Percentiles rank a stretch among this genome's conserved stretches.
Conservation (phyloP, 2,329 filamentous ascomycete species). For the Venturia effusa region DNA sequence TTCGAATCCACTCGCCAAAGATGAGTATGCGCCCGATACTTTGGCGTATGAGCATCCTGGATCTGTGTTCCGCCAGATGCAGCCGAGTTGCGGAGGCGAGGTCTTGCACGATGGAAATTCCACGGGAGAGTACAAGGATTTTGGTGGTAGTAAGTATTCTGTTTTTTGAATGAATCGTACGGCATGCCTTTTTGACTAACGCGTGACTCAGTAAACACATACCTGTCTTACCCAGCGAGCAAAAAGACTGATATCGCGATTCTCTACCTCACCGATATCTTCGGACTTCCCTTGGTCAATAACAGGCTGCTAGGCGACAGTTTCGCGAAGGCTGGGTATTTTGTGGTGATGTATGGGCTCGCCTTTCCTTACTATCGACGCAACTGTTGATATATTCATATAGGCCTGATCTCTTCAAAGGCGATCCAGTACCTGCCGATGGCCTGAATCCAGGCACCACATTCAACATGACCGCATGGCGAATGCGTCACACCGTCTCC, state of each 20-base stretch:
- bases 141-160: neutral
- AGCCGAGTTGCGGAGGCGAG: neutral
- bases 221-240: neutral
- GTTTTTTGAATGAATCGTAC: neutral
- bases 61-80: neutral
- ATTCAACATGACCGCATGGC: slow-evolving; percentile 33
- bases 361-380: neutral
- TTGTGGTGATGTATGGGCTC: slow-evolving; percentile 24
- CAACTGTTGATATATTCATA: slow-evolving; percentile 14
- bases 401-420: slow-evolving; percentile 18
- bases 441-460: neutral
- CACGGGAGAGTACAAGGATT: neutral
- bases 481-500: slow-evolving; percentile 32
- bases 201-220: neutral
- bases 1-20: neutral
- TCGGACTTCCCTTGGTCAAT: slow-evolving; percentile 20
- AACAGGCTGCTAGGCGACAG: slow-evolving; percentile 20
- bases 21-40: neutral
- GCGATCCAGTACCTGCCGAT: slow-evolving; percentile 15
- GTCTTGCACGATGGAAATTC: neutral
- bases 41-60: neutral
- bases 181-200: neutral
- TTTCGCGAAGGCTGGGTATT: slow-evolving; percentile 21
- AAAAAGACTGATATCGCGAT: slow-evolving; percentile 15
- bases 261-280: slow-evolving; percentile 25